These are phyloP conservation scores for Cercospora berteroae DNA, from an alignment of 2,329 filamentous ascomycete genomes.

Conservation along the genomic window DNA sequence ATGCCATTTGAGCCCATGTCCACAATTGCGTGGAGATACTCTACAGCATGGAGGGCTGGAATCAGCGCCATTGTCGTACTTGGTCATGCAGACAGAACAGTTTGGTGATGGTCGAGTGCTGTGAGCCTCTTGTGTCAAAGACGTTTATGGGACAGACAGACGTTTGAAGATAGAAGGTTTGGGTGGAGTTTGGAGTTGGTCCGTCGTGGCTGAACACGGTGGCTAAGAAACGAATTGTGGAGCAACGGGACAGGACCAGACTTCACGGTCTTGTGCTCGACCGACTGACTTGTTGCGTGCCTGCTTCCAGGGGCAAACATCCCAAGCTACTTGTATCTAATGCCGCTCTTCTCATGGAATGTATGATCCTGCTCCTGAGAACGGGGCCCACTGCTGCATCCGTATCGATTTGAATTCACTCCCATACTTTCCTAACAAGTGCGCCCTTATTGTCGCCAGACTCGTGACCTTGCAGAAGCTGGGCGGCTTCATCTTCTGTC, in stretches of 20 bases:
- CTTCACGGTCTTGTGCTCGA: not conserved
- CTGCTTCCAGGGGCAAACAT: not conserved
- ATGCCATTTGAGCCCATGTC: constrained; percentile 73
- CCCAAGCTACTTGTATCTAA: not conserved
- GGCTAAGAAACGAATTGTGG: not conserved
- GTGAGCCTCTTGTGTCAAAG: not conserved
- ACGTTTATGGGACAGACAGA: not conserved
- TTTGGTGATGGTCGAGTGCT: not conserved
- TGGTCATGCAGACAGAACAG: not conserved
- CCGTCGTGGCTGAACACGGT: not conserved
- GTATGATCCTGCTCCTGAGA: not conserved
- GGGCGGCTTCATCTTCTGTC: not conserved
- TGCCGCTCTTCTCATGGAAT: not conserved
- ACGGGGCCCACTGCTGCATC: not conserved
- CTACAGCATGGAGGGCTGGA: constrained; percentile 13
- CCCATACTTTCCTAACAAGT: not conserved
- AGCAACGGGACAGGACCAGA: not conserved
- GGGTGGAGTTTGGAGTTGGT: not conserved
- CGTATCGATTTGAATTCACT: not conserved
- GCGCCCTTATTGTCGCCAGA: not conserved
- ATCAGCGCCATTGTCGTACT: constrained; percentile 1
- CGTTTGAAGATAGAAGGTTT: not conserved
- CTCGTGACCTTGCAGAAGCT: constrained; percentile 1
- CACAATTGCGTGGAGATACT: constrained; percentile 35
- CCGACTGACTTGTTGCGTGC: not conserved